phyloP scores from a whole-genome alignment of 768 basidiomycete genomes.

The Tephrocybe rancida region DNA sequence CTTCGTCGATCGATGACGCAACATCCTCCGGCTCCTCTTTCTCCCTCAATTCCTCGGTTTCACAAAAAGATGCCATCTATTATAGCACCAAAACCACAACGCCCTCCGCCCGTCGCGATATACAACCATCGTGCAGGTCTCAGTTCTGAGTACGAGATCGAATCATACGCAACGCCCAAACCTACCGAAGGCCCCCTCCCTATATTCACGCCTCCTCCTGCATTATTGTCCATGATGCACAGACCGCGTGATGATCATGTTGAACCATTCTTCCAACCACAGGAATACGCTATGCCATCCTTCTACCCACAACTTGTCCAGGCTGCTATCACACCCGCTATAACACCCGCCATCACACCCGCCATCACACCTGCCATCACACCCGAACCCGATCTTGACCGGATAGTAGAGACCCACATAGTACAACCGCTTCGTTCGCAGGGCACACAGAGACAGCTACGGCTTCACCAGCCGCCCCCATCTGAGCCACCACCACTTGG shows the following conservation, averaged over 20 bases:
- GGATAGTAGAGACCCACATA: not conserved
- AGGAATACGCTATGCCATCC: slow-evolving; percentile 20
- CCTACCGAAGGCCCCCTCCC: slow-evolving; percentile 18
- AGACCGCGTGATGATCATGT: slow-evolving; percentile 5
- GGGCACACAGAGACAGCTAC: slow-evolving; percentile 20
- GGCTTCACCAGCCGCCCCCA: slow-evolving; percentile 23
- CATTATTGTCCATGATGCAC: slow-evolving; percentile 10
- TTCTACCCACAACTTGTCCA: slow-evolving; percentile 35
- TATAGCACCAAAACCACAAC: slow-evolving; percentile 46
- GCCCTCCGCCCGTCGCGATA: slow-evolving; percentile 33
- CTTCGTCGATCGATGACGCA: slow-evolving; percentile 19
- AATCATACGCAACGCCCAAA: slow-evolving; percentile 40
- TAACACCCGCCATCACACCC: slow-evolving; percentile 1
- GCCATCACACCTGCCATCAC: not conserved
- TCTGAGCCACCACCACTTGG: slow-evolving; percentile 49
- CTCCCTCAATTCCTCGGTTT: slow-evolving; percentile 33
- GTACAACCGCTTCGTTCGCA: slow-evolving; percentile 4
- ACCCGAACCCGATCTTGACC: not conserved
- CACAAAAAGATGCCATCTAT: slow-evolving; percentile 40
- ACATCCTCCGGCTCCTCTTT: slow-evolving; percentile 17
- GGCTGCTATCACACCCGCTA: slow-evolving; percentile 13
- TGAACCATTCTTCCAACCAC: slow-evolving; percentile 12
- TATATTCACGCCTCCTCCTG: slow-evolving; percentile 19
- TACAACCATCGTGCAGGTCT: slow-evolving; percentile 42
- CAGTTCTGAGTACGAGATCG: slow-evolving; percentile 47